Percentiles rank a stretch among this genome's conserved stretches.
Conservation (phyloP, 768 basidiomycete species). For the Terana coerulea region DNA sequence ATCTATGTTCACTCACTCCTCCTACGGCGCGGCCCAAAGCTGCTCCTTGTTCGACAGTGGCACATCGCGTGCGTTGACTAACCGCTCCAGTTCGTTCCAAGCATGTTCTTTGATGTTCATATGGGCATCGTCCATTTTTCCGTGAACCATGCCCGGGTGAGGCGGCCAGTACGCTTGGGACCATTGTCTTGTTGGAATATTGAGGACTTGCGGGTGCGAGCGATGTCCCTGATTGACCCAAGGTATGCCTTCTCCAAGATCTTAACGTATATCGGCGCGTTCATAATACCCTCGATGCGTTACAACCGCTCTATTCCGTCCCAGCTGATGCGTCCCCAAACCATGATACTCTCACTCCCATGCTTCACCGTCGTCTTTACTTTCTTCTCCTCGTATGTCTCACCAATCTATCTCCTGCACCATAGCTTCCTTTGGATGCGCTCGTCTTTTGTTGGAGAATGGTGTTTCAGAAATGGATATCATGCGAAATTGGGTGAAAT, state of each 20-base stretch:
- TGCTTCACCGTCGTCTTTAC: conserved; percentile 26
- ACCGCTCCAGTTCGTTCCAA: conserved; percentile 27
- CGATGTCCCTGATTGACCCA: conserved; percentile 24
- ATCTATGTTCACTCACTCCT: conserved; percentile 3
- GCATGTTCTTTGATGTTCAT: conserved; percentile 34
- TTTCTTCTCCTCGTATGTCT: conserved; percentile 18
- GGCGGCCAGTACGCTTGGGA: conserved; percentile 32
- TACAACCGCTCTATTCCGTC: conserved; percentile 26
- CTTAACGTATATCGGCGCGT: conserved; percentile 21
- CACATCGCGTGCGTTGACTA: conserved; percentile 12
- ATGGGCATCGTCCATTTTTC: conserved; percentile 26
- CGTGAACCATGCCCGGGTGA: conserved; percentile 27
- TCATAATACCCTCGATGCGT: conserved; percentile 31
- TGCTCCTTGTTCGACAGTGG: conserved; percentile 19
- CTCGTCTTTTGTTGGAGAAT: too few species aligned
- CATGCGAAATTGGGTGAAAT: too few species aligned
- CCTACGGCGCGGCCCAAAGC: conserved; percentile 16
- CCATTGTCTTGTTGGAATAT: conserved; percentile 36
- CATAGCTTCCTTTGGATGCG: too few species aligned
- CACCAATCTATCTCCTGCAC: conserved; percentile 27
- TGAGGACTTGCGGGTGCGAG: conserved; percentile 12
- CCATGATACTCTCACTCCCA: conserved; percentile 32
- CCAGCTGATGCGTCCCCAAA: conserved; percentile 34
- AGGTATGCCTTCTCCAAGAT: conserved; percentile 29
- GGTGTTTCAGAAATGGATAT: too few species aligned